Evolutionary conservation across 2,329 filamentous ascomycete genomes (phyloP), one percentile per base, ranked within the genome.

Genomic region (Triangularia setosa): DNA sequence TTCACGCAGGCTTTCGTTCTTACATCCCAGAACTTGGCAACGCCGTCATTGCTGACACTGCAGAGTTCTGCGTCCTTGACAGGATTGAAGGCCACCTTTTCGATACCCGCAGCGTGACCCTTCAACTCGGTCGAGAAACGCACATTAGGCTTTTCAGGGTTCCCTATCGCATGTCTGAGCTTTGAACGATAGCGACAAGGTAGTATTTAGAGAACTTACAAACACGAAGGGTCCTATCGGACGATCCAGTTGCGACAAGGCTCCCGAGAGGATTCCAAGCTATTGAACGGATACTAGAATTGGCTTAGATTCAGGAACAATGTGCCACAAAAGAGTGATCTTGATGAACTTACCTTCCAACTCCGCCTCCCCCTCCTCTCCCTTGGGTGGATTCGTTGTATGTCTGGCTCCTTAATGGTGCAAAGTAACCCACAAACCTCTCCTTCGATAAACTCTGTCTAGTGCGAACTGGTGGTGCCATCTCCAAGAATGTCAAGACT

Each of bases 191-290:
- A 58, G 4, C n/a, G 18, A 3, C 14, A 58, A 8, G 35, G n/a
- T 23, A 40, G 25, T 18, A 27, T 55, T 25, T 7, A 18, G 7
- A 9, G 3, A 52, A 81, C 84, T 73, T 73, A 87, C 91, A 94
- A 57, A 93, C 88, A 71, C 91, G 87, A 61, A 94, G 77, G 8
- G 85, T 90, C 69, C 84, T 86, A 72, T 92, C 88, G 24, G 83
- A 80, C 5, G 89, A 85, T 2, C 92, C 93, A 0, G 93, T 96
- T 0, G 94, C 94, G 66, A 98, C 87, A 65, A 95, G 81, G 8
- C 87, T 90, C 33, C 94, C 93, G 0, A 91, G 81, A 0, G 93
- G 91, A 69, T 94, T 97, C 94, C 94, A 98, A 44, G 91, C 89
- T 69, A 98, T 88, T 1, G 90, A 89, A 48, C 91, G 87, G 63